Conservation (phyloP, 1,139 yeast species). For the Scheffersomyces lignicola region DNA sequence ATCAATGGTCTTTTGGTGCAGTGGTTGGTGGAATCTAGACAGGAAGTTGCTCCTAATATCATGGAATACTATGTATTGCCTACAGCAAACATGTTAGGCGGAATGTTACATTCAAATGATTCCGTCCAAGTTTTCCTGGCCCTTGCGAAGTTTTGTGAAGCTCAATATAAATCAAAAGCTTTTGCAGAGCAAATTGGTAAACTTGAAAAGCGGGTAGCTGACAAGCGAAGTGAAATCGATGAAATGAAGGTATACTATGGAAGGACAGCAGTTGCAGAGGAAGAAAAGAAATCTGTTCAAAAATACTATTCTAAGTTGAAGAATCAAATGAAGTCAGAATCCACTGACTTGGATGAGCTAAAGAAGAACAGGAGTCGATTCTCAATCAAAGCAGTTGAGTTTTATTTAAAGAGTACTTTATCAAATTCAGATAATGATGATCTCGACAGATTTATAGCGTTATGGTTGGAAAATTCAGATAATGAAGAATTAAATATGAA, state of each 20-base stretch:
- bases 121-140: constrained; percentile 52
- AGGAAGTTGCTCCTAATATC: constrained; percentile 61
- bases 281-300: constrained; percentile 52
- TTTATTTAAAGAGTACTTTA: constrained; percentile 54
- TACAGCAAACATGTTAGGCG: constrained; percentile 24
- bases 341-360: constrained; percentile 42
- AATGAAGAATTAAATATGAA: constrained; percentile 39
- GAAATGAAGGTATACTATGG: constrained; percentile 48
- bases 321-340: constrained; percentile 50
- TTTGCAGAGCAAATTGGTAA: constrained; percentile 46
- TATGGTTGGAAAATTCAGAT: constrained; percentile 74
- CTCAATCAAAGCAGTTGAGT: constrained; percentile 56
- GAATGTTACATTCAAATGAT: constrained; percentile 18
- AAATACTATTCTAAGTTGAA: constrained; percentile 50
- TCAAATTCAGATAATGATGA: constrained; percentile 56
- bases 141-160: constrained; percentile 76
- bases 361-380: constrained; percentile 41
- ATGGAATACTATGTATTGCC: constrained; percentile 57
- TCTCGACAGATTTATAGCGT: constrained; percentile 74
- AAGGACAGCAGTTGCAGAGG: constrained; percentile 34
- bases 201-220: constrained; percentile 35
- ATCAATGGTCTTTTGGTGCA: constrained; percentile 56
- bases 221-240: constrained; percentile 45
- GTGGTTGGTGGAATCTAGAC: constrained; percentile 73
- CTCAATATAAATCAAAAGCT: constrained; percentile 51